Percentiles rank a stretch among this genome's conserved stretches.
Conservation (phyloP, 768 basidiomycete genomes). For the Collybia nuda region DNA sequence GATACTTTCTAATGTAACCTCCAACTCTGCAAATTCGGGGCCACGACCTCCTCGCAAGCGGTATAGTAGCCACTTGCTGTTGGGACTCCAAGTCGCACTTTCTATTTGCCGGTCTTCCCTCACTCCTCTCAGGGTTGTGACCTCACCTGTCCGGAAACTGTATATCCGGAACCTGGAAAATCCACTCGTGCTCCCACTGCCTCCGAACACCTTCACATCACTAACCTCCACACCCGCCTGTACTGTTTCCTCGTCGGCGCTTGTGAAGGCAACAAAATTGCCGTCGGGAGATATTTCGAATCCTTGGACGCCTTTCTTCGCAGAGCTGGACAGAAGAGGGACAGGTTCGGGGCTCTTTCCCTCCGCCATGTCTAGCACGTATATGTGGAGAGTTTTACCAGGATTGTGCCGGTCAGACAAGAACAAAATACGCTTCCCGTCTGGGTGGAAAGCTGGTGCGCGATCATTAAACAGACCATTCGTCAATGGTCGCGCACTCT, state of each 20-base stretch:
- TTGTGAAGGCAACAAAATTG: conserved; percentile 25
- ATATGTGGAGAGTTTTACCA: conserved; percentile 24
- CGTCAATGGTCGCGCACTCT: conserved; percentile 25
- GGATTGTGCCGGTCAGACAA: conserved; percentile 27
- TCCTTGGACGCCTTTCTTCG: conserved; percentile 20
- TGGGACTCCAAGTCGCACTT: conserved; percentile 29
- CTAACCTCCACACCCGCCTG: conserved; percentile 16
- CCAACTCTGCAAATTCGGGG: conserved; percentile 26
- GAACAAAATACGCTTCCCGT: conserved; percentile 25
- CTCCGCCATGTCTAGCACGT: conserved; percentile 13
- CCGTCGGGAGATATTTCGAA: conserved; percentile 34
- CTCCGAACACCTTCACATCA: conserved; percentile 26
- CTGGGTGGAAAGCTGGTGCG: conserved; percentile 30
- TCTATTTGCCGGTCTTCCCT: conserved; percentile 26
- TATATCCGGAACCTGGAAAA: conserved; percentile 24
- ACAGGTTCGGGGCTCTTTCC: background rate
- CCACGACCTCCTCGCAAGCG: conserved; percentile 26
- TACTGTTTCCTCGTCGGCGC: conserved; percentile 14
- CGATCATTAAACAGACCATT: conserved; percentile 26
- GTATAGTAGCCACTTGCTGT: conserved; percentile 28
- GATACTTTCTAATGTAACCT: conserved; percentile 26
- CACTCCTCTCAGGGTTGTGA: conserved; percentile 16
- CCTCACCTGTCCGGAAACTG: conserved; percentile 20
- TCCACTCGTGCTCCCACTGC: conserved; percentile 9
- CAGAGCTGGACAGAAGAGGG: conserved; percentile 11